Percentiles rank a stretch among this genome's conserved stretches.
phyloP scores from a whole-genome alignment of 192 early-diverging fungal species.

The Umbelopsis ramanniana region DNA sequence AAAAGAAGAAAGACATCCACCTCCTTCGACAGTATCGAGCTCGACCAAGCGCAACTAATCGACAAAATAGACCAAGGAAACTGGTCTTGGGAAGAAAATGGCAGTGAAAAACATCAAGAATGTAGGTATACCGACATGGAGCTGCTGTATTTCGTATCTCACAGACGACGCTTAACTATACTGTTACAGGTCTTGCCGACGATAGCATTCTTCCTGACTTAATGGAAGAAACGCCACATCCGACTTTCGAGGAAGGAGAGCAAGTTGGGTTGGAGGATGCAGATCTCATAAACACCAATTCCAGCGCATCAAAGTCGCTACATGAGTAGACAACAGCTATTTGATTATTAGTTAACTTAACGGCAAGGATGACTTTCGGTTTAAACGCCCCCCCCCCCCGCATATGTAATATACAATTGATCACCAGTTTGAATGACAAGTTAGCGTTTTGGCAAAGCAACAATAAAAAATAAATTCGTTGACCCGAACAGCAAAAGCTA shows the following conservation, averaged over 20 bases:
- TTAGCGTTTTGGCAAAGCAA: no score
- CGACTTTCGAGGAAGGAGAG: not conserved
- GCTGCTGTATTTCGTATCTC: no score
- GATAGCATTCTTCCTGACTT: conserved; percentile 9
- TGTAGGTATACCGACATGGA: not conserved
- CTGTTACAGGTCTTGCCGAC: not conserved
- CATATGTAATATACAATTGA: no score
- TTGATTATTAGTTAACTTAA: no score
- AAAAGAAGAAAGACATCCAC: not conserved
- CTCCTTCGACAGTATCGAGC: conserved; percentile 1
- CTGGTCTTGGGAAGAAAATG: conserved; percentile 7
- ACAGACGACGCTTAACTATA: no score
- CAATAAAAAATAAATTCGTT: no score
- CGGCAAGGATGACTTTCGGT: no score
- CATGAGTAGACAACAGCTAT: no score
- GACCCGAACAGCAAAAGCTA: no score
- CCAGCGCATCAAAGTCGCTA: no score
- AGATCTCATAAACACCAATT: not conserved
- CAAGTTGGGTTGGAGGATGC: not conserved
- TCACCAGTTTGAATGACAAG: no score
- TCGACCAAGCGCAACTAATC: not conserved
- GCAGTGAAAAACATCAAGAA: conserved; percentile 7
- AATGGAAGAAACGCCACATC: not conserved
- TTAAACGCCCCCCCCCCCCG: no score
- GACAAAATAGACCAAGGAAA: conserved; percentile 4